Evolutionary conservation across 2,329 filamentous ascomycete species (phyloP).

Genomic region (Ophiostoma perfectum): DNA sequence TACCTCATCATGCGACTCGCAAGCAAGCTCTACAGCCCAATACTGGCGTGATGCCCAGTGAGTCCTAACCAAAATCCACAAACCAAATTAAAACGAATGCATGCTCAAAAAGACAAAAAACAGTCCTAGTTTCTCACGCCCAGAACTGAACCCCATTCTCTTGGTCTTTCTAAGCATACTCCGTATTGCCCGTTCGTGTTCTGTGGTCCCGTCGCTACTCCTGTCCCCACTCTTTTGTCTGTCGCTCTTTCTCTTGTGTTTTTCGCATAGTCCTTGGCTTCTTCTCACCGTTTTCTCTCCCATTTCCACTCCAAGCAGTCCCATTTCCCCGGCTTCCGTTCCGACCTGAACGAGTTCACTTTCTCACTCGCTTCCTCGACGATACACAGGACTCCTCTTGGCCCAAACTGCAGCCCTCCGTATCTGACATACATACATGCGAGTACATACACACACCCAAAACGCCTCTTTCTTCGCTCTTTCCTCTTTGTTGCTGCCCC

Average conservation of each 20-base stretch:
- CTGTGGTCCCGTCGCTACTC: not conserved
- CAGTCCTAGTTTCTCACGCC: constrained; percentile 1
- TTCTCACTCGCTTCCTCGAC: not conserved
- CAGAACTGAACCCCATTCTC: constrained; percentile 1
- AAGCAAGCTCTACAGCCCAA: not conserved
- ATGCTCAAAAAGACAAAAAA: not conserved
- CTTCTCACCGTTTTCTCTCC: not conserved
- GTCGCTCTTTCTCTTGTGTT: constrained; percentile 27
- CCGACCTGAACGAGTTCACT: constrained; percentile 9
- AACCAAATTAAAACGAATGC: not conserved
- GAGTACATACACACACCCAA: not conserved
- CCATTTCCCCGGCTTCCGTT: constrained; percentile 14
- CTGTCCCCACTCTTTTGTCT: constrained; percentile 26
- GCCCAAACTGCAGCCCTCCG: constrained; percentile 12
- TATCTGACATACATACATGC: not conserved
- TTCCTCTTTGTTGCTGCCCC: constrained; percentile 15
- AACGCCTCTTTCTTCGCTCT: constrained; percentile 14
- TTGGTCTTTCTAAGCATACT: not conserved
- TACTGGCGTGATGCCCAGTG: not conserved
- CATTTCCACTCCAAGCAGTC: constrained; percentile 11
- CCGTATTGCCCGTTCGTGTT: not conserved
- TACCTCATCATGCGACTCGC: not conserved
- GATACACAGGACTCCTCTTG: not conserved
- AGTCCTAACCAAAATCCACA: not conserved
- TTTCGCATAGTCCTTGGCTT: not conserved